phyloP scores from a whole-genome alignment of 2,329 filamentous ascomycete genomes.

The Dichotomopilus funicola region DNA sequence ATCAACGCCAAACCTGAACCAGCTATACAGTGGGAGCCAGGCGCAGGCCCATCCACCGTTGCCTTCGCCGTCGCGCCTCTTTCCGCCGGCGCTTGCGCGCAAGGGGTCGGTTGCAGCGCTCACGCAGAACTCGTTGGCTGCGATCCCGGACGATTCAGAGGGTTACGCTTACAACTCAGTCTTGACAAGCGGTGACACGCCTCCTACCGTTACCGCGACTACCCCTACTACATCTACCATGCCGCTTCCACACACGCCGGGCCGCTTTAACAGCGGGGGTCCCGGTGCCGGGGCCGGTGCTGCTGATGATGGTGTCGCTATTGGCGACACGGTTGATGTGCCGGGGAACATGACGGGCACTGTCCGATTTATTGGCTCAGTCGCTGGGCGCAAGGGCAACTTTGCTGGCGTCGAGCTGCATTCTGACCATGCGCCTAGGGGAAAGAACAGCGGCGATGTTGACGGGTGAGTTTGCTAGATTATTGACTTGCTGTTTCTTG shows the following conservation, averaged over 20 bases:
- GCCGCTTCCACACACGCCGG: conserved; percentile 50
- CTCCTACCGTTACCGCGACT: conserved; percentile 18
- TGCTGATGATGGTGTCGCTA: conserved; percentile 65
- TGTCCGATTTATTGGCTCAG: conserved; percentile 80
- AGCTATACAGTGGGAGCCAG: conserved; percentile 4
- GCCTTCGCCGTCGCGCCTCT: conserved; percentile 34
- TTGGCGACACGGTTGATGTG: conserved; percentile 84
- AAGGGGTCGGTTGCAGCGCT: conserved; percentile 68
- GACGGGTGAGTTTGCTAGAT: conserved; percentile 61
- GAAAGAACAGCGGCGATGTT: conserved; percentile 95
- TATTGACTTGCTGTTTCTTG: background rate
- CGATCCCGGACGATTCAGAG: conserved; percentile 60
- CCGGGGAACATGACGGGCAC: conserved; percentile 88
- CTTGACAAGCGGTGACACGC: conserved; percentile 42
- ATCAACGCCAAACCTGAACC: conserved; percentile 30
- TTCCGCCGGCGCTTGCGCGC: conserved; percentile 49
- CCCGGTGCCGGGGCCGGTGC: conserved; percentile 69
- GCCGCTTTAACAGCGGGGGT: conserved; percentile 38
- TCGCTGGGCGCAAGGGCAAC: conserved; percentile 80
- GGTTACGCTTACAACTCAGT: conserved; percentile 55
- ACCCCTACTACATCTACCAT: conserved; percentile 31
- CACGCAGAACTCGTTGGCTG: conserved; percentile 55
- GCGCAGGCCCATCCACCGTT: too few species aligned
- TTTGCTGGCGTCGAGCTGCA: conserved; percentile 92
- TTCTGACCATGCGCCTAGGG: conserved; percentile 69